These are phyloP conservation scores for Musa beccarii DNA, from an alignment of 176 grass and related monocot genomes.

Conservation along the genomic window DNA sequence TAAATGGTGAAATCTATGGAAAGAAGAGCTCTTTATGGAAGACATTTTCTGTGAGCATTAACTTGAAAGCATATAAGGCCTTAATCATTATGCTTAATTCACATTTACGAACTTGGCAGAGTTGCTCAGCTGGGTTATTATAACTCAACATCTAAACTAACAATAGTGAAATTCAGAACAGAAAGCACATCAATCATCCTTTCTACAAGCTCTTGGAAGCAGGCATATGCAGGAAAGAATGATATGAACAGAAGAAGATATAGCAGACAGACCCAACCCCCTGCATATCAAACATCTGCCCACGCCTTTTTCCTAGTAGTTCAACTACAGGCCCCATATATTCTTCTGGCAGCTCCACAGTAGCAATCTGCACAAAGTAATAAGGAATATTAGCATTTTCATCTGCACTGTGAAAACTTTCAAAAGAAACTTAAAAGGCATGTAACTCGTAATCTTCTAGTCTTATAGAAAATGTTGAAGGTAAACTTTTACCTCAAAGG, in stretches of 20 bases:
- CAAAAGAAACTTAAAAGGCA: not conserved
- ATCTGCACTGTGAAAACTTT: slow-evolving; percentile 1
- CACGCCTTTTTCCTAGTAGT: slow-evolving; percentile 88
- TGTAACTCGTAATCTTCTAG: not conserved
- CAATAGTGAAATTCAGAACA: not conserved
- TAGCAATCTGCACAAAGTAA: slow-evolving; percentile 63
- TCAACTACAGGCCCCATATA: slow-evolving; percentile 87
- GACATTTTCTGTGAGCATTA: not conserved
- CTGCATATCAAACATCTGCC: slow-evolving; percentile 94
- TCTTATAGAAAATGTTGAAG: not conserved
- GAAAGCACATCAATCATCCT: not conserved
- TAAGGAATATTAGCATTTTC: slow-evolving; percentile 23
- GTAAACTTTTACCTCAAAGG: slow-evolving; percentile 61
- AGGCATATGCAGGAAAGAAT: not conserved
- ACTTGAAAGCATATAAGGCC: not conserved
- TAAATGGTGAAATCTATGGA: too few species aligned
- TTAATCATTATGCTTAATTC: not conserved
- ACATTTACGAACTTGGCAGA: not conserved
- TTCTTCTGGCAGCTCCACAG: slow-evolving; percentile 85
- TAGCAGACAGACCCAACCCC: slow-evolving; percentile 46
- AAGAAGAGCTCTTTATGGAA: not conserved
- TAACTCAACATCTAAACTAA: not conserved
- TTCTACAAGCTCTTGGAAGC: not conserved
- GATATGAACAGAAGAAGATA: not conserved
- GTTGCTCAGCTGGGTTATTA: not conserved